These are phyloP conservation scores for Erodium texanum DNA, from an alignment of 441 rosid species.

Conservation along the genomic window DNA sequence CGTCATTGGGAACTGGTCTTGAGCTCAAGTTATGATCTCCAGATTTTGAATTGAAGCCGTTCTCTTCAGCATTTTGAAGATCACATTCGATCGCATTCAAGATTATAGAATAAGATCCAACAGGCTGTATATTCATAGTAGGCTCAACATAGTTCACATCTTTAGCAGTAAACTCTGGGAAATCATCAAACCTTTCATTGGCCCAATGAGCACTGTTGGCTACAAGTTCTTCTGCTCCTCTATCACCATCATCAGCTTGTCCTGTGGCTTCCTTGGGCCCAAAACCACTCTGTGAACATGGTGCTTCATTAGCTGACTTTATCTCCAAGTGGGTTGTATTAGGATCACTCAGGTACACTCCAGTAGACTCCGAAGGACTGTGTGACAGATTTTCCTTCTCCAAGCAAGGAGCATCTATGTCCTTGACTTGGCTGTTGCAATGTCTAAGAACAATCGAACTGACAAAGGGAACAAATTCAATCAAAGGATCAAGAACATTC, in stretches of 20 bases:
- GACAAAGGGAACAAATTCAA: background rate
- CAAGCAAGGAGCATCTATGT: background rate
- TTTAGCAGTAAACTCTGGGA: slow-evolving; percentile 4
- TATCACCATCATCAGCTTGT: too few relatives aligned
- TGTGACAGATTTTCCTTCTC: too few relatives aligned
- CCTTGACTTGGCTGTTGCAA: too few relatives aligned
- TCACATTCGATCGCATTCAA: background rate
- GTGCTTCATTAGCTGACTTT: slow-evolving; percentile 1
- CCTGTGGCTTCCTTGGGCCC: too few relatives aligned
- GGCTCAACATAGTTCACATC: slow-evolving; percentile 9
- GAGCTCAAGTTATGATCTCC: background rate
- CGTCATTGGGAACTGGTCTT: background rate
- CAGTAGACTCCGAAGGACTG: too few relatives aligned
- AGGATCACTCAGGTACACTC: too few relatives aligned
- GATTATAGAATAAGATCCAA: background rate
- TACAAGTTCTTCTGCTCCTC: slow-evolving; percentile 1
- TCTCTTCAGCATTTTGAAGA: background rate
- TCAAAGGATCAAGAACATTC: too few relatives aligned
- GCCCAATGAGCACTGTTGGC: background rate
- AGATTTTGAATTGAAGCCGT: background rate
- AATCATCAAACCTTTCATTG: slow-evolving; percentile 10
- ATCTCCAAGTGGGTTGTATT: slow-evolving; percentile 1
- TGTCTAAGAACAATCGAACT: background rate
- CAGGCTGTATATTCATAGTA: background rate
- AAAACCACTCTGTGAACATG: too few relatives aligned